Conservation (phyloP, 495 filamentous ascomycete genomes). For the Lentithecium fluviatile region DNA sequence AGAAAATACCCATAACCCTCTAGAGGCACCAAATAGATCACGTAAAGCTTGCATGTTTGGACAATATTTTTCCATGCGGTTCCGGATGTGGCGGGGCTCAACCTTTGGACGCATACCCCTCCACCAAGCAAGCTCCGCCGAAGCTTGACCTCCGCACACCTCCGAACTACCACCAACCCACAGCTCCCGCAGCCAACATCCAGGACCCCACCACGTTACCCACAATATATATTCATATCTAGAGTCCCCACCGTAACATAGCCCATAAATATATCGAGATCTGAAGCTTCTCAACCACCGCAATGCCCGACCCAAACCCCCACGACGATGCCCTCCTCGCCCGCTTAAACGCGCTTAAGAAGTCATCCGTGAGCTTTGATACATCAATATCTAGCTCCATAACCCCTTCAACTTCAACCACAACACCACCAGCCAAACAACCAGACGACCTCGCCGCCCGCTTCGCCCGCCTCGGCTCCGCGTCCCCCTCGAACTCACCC, state of each 20-base stretch:
- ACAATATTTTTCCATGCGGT: too few relatives aligned
- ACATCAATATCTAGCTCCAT: slow-evolving; percentile 7
- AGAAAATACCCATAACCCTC: slow-evolving; percentile 8
- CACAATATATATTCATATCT: too few relatives aligned
- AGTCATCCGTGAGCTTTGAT: slow-evolving; percentile 34
- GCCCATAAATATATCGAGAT: too few relatives aligned
- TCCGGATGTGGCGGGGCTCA: too few relatives aligned
- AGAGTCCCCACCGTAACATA: too few relatives aligned
- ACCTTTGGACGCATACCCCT: too few relatives aligned
- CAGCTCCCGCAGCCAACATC: too few relatives aligned
- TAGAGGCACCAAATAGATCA: neutral
- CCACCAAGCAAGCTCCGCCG: too few relatives aligned
- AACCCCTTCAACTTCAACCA: slow-evolving; percentile 10
- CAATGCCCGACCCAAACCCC: slow-evolving; percentile 21
- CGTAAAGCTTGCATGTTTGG: too few relatives aligned
- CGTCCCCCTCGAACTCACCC: slow-evolving; percentile 6
- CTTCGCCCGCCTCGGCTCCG: slow-evolving; percentile 35
- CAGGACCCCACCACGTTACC: too few relatives aligned
- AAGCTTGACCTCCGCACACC: too few relatives aligned
- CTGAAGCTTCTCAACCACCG: neutral
- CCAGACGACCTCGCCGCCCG: slow-evolving; percentile 37
- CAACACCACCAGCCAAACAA: slow-evolving; percentile 11
- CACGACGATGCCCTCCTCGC: slow-evolving; percentile 42
- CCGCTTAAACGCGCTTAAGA: slow-evolving; percentile 44
- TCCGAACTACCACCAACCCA: too few relatives aligned